A percentile compares a stretch with the other conserved stretches of the same genome.
Evolutionary conservation across 2,329 filamentous ascomycete genomes (phyloP).

Genomic region (Microdochium paspali): DNA sequence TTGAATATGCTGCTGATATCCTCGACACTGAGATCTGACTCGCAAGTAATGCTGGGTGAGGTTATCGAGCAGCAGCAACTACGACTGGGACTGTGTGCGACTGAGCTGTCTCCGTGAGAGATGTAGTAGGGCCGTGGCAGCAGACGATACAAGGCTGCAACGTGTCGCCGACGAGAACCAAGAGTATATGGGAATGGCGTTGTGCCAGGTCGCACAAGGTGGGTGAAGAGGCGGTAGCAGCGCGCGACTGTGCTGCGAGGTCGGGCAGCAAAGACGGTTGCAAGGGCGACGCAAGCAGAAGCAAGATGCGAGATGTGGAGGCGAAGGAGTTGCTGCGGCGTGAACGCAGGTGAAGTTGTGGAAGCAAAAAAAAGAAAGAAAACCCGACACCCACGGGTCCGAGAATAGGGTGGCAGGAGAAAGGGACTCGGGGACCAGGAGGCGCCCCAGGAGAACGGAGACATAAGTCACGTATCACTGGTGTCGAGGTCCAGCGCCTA

Average conservation of each 20-base stretch:
- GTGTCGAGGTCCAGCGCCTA: constrained; percentile 30
- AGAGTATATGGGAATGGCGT: neutral
- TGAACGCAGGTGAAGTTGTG: constrained; percentile 16
- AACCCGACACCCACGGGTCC: constrained; percentile 17
- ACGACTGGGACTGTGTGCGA: neutral
- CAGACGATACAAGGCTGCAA: neutral
- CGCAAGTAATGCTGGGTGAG: neutral
- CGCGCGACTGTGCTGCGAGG: neutral
- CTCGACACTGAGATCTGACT: neutral
- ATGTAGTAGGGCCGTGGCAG: neutral
- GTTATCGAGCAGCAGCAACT: neutral
- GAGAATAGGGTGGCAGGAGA: constrained; percentile 4
- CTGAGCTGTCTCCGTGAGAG: neutral
- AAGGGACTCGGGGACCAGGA: neutral
- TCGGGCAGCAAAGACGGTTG: neutral
- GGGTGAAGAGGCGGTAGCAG: neutral
- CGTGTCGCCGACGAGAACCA: neutral
- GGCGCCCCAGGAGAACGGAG: constrained; percentile 8
- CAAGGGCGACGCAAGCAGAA: constrained; percentile 4
- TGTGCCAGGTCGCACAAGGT: constrained; percentile 13
- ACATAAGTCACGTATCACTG: constrained; percentile 26
- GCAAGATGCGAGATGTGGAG: constrained; percentile 11
- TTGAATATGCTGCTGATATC: neutral
- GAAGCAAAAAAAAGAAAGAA: constrained; percentile 18
- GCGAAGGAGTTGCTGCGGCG: constrained; percentile 5